Evolutionary conservation across 495 filamentous ascomycete genomes (phyloP).

Genomic region (Xylaria longipes): DNA sequence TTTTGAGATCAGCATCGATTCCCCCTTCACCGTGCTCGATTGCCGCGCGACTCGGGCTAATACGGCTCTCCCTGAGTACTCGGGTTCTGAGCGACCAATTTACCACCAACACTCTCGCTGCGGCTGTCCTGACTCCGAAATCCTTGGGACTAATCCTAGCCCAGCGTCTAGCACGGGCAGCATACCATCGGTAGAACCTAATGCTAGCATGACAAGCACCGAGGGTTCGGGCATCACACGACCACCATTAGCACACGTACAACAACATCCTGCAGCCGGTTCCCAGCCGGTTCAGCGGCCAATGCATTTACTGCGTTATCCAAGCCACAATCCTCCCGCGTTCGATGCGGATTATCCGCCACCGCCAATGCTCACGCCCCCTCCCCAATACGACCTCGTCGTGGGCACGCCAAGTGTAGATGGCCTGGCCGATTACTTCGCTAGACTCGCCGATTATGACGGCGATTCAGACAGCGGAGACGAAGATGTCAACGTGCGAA

Average conservation of each 20-base stretch:
- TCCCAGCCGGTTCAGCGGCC: conserved; percentile 39
- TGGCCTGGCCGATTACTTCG: conserved; percentile 90
- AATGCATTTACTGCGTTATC: conserved; percentile 87
- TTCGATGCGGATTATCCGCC: conserved; percentile 91
- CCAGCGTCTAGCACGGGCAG: conserved; percentile 44
- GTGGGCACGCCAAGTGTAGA: conserved; percentile 81
- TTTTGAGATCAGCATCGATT: conserved; percentile 99
- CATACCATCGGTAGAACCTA: conserved; percentile 32
- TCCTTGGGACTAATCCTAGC: conserved; percentile 47
- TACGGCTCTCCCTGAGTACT: conserved; percentile 86
- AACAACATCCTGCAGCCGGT: conserved; percentile 32
- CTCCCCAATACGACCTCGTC: conserved; percentile 85
- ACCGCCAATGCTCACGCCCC: conserved; percentile 76
- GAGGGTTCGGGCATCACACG: conserved; percentile 29
- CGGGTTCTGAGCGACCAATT: conserved; percentile 56
- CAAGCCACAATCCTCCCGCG: conserved; percentile 87
- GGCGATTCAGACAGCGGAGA: conserved; percentile 43
- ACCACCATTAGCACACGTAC: conserved; percentile 33
- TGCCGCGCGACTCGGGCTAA: conserved; percentile 94
- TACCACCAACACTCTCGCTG: conserved; percentile 64
- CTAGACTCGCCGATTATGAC: conserved; percentile 55
- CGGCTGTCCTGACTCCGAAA: conserved; percentile 76
- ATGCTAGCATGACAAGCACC: background rate
- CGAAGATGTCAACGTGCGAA: conserved; percentile 42
- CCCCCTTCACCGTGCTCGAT: conserved; percentile 92